Base-by-base conservation (phyloP, 805 yeast species). In the Wickerhamomyces tratensis region DNA sequence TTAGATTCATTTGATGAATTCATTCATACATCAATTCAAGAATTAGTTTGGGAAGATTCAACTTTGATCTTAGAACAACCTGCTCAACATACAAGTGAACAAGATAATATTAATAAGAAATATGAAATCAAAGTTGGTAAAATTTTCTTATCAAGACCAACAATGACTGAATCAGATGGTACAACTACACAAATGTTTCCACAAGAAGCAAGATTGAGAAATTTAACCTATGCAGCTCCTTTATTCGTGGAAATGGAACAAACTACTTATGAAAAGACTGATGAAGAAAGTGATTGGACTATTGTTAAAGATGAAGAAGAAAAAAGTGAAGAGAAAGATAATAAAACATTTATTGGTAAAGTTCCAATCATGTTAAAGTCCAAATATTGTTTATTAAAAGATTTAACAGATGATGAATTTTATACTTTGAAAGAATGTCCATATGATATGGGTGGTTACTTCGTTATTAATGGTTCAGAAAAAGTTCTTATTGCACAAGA, bases 141-240 rank as follows among this genome's bases (percentile, higher is more conserved):
- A 63, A 93, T 94, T 56, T 93, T 85, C 65, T 79, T 93, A 52
- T 88, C 98, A 26, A 85, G 89, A 57, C 99, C 99, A 38, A 87
- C 96, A 39, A 95, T 93, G 77, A 94, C 98, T 20, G 99, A 93
- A 69, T 96, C 98, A 14, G 99, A 93, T 68, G 99, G 99, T 69
- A 88, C 95, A n/a, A 91, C 98, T n/a, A 91, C 88, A 57, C 94
- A 95, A 12, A 79, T 93, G 81, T 86, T 86, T 59, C 98, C 99
- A 10, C 98, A 94, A 66, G 99, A 93, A 64, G 98, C 98, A 7
- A 77, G 99, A 56, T 73, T 93, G 50, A 81, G 99, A 67, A 93
- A 93, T 62, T 73, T 93, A 67, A 93, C 99, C 0, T 93, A 93
- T 62, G 86, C 97, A 5, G 86, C 97, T 31, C 97, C 98, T 35